Evolutionary conservation across 2,329 filamentous ascomycete genomes (phyloP), one percentile per base, ranked within the genome.

Genomic region (Aaosphaeria arxii): DNA sequence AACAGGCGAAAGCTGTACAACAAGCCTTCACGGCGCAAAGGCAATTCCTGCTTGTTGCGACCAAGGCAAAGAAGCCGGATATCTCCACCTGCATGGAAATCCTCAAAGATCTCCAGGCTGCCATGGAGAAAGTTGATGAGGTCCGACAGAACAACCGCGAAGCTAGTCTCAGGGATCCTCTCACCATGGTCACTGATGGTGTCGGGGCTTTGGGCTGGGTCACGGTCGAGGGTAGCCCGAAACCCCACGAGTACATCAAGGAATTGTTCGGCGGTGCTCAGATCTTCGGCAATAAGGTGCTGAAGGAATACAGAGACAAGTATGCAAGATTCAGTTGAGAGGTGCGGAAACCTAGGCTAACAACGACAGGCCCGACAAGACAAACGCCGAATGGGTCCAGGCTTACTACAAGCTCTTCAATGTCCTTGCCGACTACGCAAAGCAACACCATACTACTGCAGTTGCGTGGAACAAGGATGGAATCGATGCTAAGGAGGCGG

Each of bases 121-220:
- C 87, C 47, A 86, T 95, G 54, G 85, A 87, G 62, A 83, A 83
- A 42, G 89, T 94, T 47, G 86, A 84, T 61, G 86, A 88, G 55
- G 82, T 96, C 63, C 87, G 89, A 69, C 91, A 96, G 61, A 79
- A 80, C 49, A 95, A 95, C 71, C 84, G 91, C 40, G 83, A 82
- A 6, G 86, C 87, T 1, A 80, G 85, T 1, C 76, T 88, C 57
- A 90, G 89, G 66, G 87, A 88, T 59, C 89, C 96, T 57, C 76
- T 99, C 43, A 89, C 87, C 64, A 86, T 91, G 57, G 89, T 97
- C 30, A 85, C 90, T 1, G 92, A 97, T 65, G 91, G 91, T 56
- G 91, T 96, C 57, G 87, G 89, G 64, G 86, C 91, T 36, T 77
- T 99, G 49, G 89, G 88, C 32, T 99, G 94, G 94, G 88, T 97